A percentile compares a stretch with the other conserved stretches of the same genome.
phyloP scores from a whole-genome alignment of 2,329 filamentous ascomycete genomes.

The Aspergillus eucalypticola region DNA sequence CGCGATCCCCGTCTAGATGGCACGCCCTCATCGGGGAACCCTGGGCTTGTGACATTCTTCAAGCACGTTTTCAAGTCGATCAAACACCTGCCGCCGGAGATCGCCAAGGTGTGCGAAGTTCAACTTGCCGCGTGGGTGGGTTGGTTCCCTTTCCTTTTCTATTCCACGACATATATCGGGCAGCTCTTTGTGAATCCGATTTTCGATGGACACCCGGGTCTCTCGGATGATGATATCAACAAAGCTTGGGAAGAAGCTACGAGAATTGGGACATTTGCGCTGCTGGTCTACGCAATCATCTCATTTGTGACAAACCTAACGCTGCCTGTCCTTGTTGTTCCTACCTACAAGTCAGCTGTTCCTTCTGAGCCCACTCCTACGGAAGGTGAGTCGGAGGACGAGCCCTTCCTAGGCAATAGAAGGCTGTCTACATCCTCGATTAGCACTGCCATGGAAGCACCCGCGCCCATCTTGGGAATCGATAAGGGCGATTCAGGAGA shows the following conservation, averaged over 20 bases:
- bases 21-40: constrained; percentile 58
- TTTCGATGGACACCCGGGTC: constrained; percentile 73
- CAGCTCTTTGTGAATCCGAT: constrained; percentile 88
- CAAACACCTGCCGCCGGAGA: constrained; percentile 75
- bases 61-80: constrained; percentile 74
- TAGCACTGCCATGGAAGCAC: constrained; percentile 35
- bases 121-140: constrained; percentile 90
- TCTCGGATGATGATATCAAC: constrained; percentile 75
- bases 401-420: constrained; percentile 19
- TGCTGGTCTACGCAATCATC: constrained; percentile 83
- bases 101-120: constrained; percentile 76
- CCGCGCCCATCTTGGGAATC: constrained; percentile 24
- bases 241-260: constrained; percentile 81
- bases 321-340: constrained; percentile 81
- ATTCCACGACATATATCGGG: constrained; percentile 89
- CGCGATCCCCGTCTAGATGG: constrained; percentile 76
- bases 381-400: constrained; percentile 20
- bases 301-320: constrained; percentile 80
- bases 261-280: constrained; percentile 81
- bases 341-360: constrained; percentile 60
- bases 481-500: constrained; percentile 16
- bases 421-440: constrained; percentile 34
- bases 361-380: constrained; percentile 8
- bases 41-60: constrained; percentile 77
- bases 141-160: constrained; percentile 95